These are phyloP conservation scores for Cladochytrium replicatum DNA, from an alignment of 192 early-diverging fungal genomes.

Conservation along the genomic window DNA sequence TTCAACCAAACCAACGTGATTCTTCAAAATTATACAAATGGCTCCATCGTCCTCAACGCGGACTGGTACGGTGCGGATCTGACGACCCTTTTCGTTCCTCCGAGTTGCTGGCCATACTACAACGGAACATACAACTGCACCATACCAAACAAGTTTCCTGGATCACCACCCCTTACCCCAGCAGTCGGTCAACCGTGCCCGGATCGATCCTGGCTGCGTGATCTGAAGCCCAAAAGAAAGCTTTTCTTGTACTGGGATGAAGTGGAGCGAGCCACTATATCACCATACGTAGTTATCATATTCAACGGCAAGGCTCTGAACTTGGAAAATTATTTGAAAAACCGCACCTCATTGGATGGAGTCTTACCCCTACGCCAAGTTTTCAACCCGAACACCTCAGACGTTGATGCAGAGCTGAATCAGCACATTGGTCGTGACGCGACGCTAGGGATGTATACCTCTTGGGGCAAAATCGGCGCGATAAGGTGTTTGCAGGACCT, in stretches of 20 bases:
- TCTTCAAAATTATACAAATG: not conserved
- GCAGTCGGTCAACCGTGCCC: slow-evolving; percentile 2
- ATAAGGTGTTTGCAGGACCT: slow-evolving; percentile 23
- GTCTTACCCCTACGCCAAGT: not conserved
- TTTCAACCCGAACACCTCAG: not conserved
- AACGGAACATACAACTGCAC: slow-evolving; percentile 6
- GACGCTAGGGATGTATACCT: slow-evolving; percentile 4
- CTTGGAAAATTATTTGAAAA: slow-evolving; percentile 15
- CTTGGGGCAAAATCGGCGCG: slow-evolving; percentile 4
- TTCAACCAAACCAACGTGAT: slow-evolving; percentile 15
- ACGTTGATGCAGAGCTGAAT: not conserved
- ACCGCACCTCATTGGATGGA: slow-evolving; percentile 10
- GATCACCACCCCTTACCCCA: slow-evolving; percentile 11
- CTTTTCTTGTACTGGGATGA: slow-evolving; percentile 34
- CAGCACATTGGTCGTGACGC: not conserved
- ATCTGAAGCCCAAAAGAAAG: slow-evolving; percentile 9
- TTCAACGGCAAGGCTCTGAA: slow-evolving; percentile 12
- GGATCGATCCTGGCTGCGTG: slow-evolving; percentile 1
- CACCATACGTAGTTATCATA: slow-evolving; percentile 17
- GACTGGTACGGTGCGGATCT: slow-evolving; percentile 29
- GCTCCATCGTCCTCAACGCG: slow-evolving; percentile 2
- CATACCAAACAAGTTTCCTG: slow-evolving; percentile 19
- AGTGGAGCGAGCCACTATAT: slow-evolving; percentile 4
- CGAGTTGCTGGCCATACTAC: slow-evolving; percentile 11
- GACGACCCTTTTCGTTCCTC: slow-evolving; percentile 18